Conservation (phyloP, 768 basidiomycete genomes). For the Pluteus cervinus region DNA sequence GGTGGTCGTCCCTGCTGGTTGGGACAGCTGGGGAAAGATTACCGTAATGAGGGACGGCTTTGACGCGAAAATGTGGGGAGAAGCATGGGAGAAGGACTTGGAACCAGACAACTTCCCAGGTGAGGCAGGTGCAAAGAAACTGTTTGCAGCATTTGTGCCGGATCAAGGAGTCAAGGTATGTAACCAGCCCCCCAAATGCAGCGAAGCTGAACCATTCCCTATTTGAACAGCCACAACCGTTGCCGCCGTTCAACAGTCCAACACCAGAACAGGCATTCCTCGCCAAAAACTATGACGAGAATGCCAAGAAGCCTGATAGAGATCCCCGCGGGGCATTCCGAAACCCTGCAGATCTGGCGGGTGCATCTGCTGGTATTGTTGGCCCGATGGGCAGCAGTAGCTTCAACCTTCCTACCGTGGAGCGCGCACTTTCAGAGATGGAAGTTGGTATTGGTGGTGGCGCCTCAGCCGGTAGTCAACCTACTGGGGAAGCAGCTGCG, state of each 20-base stretch:
- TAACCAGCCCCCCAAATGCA: conserved; percentile 5
- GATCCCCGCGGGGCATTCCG: conserved; percentile 88
- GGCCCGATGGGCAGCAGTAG: conserved; percentile 88
- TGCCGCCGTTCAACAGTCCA: conserved; percentile 75
- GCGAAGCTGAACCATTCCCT: conserved; percentile 2
- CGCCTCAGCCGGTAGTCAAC: conserved; percentile 18
- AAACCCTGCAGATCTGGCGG: conserved; percentile 58
- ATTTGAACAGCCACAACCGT: conserved; percentile 44
- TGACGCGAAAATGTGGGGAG: conserved; percentile 74
- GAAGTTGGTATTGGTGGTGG: conserved; percentile 57
- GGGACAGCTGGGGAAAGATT: conserved; percentile 99
- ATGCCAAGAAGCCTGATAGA: conserved; percentile 82
- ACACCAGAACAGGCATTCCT: conserved; percentile 90
- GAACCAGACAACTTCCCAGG: conserved; percentile 34
- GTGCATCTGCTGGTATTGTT: conserved; percentile 70
- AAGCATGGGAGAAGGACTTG: conserved; percentile 74
- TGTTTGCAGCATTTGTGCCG: conserved; percentile 69
- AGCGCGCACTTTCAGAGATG: conserved; percentile 85
- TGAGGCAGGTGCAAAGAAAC: conserved; percentile 56
- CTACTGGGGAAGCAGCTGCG: conserved; percentile 17
- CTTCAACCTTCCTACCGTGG: conserved; percentile 82
- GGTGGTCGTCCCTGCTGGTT: conserved; percentile 89
- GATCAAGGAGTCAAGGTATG: conserved; percentile 71
- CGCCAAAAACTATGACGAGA: conserved; percentile 85
- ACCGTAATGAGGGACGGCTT: conserved; percentile 86